Conservation (phyloP, 2,329 filamentous ascomycete species). For the Cordyceps tenuipes region DNA sequence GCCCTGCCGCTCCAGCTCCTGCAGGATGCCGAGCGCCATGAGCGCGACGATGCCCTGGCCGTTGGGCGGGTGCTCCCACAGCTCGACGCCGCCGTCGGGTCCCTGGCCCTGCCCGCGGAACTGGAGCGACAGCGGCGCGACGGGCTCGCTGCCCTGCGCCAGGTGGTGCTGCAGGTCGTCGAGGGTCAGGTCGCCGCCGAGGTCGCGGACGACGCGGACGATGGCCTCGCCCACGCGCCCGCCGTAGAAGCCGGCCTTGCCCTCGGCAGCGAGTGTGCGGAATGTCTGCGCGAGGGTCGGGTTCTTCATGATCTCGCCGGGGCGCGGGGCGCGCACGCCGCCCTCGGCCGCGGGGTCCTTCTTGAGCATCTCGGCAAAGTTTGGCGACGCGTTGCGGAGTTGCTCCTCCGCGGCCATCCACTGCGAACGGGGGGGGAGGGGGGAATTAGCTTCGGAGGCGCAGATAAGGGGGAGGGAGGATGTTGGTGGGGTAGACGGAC, state of each 20-base stretch:
- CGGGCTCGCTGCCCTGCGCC: slow-evolving; percentile 59
- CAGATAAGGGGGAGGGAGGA: background rate
- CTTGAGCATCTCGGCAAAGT: slow-evolving; percentile 82
- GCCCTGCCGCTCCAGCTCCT: slow-evolving; percentile 69
- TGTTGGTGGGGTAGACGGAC: slow-evolving; percentile 38
- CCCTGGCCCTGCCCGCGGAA: slow-evolving; percentile 56
- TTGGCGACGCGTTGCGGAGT: slow-evolving; percentile 70
- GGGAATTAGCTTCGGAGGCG: background rate
- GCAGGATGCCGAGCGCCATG: slow-evolving; percentile 87
- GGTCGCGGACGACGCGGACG: slow-evolving; percentile 65
- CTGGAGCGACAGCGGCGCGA: slow-evolving; percentile 74
- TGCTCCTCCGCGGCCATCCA: slow-evolving; percentile 60
- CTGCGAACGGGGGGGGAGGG: slow-evolving; percentile 34
- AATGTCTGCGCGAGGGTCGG: slow-evolving; percentile 76
- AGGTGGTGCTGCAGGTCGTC: slow-evolving; percentile 76
- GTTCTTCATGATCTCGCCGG: slow-evolving; percentile 87
- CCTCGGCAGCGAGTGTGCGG: slow-evolving; percentile 64
- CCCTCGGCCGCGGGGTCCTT: slow-evolving; percentile 57
- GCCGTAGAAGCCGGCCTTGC: slow-evolving; percentile 86
- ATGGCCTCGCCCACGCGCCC: slow-evolving; percentile 76
- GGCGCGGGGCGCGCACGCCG: slow-evolving; percentile 63
- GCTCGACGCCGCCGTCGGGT: slow-evolving; percentile 48
- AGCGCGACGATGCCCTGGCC: slow-evolving; percentile 92
- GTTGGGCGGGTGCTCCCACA: slow-evolving; percentile 97
- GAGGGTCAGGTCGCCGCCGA: slow-evolving; percentile 69